Conservation (phyloP, 441 rosid genomes). For the Populus tomentosa region DNA sequence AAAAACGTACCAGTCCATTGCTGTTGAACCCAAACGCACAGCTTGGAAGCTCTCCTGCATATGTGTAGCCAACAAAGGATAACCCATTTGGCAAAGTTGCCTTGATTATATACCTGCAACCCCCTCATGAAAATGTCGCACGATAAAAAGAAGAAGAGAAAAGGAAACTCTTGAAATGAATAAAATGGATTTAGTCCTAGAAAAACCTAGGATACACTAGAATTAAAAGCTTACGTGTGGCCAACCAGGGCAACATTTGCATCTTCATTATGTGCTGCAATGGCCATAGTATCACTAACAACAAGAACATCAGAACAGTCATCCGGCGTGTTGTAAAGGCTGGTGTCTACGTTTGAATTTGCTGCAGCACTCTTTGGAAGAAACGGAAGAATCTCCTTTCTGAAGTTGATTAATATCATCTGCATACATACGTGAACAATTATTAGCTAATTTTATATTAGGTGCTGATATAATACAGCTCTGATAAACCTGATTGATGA, state of each 20-base stretch:
- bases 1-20: conserved; percentile 39
- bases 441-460: background rate
- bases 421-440: conserved; percentile 17
- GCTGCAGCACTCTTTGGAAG: conserved; percentile 25
- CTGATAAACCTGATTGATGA: background rate
- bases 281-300: conserved; percentile 38
- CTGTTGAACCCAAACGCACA: conserved; percentile 55
- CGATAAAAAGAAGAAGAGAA: background rate
- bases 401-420: conserved; percentile 54
- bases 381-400: conserved; percentile 65
- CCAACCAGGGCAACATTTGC: conserved; percentile 50
- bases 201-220: background rate
- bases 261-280: conserved; percentile 64
- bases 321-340: conserved; percentile 2
- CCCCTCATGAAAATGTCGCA: background rate
- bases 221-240: conserved; percentile 38
- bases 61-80: conserved; percentile 41
- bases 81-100: conserved; percentile 34
- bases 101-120: conserved; percentile 43
- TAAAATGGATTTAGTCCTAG: background rate
- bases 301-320: conserved; percentile 52
- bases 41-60: conserved; percentile 61
- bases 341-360: conserved; percentile 12
- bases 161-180: background rate
- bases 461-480: background rate